Conservation (phyloP, 352 stramenopile species). For the Globisporangium orthogonon region DNA sequence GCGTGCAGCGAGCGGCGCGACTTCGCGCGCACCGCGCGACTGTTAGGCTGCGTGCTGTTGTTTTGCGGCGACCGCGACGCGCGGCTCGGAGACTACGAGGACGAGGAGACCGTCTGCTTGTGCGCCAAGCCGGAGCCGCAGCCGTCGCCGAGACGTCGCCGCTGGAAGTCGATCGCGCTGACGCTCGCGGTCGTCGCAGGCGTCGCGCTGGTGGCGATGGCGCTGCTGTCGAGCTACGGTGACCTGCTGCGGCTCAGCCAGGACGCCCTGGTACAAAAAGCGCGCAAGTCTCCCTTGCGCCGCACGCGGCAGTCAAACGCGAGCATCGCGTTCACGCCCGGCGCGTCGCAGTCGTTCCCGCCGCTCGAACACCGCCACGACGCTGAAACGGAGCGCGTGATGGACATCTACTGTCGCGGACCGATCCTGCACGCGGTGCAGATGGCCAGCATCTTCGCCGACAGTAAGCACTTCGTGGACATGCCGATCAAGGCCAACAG, state of each 20-base stretch:
- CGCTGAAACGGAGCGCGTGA: conserved; percentile 42
- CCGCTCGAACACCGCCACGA: conserved; percentile 22
- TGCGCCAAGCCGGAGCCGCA: not conserved
- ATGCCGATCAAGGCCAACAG: conserved; percentile 87
- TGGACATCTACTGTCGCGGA: conserved; percentile 75
- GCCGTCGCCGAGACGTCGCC: not conserved
- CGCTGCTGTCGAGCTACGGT: not conserved
- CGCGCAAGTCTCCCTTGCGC: no score
- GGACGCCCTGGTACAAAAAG: not conserved
- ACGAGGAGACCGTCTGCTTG: not conserved
- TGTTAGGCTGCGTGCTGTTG: conserved; percentile 9
- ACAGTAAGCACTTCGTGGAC: conserved; percentile 92
- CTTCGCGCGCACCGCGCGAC: not conserved
- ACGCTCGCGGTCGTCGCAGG: not conserved
- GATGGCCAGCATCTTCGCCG: conserved; percentile 70
- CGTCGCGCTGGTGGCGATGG: not conserved
- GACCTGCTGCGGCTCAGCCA: not conserved
- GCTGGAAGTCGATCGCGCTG: conserved; percentile 1
- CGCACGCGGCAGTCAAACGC: not conserved
- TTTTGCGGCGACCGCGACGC: not conserved
- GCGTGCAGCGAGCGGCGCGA: conserved; percentile 2
- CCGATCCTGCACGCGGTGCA: conserved; percentile 65
- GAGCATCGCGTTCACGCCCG: not conserved
- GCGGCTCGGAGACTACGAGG: not conserved
- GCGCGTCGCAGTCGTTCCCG: conserved; percentile 7